Evolutionary conservation across 805 yeast genomes (phyloP).

Genomic region (Cyberlindnera euphorbiiphila): DNA sequence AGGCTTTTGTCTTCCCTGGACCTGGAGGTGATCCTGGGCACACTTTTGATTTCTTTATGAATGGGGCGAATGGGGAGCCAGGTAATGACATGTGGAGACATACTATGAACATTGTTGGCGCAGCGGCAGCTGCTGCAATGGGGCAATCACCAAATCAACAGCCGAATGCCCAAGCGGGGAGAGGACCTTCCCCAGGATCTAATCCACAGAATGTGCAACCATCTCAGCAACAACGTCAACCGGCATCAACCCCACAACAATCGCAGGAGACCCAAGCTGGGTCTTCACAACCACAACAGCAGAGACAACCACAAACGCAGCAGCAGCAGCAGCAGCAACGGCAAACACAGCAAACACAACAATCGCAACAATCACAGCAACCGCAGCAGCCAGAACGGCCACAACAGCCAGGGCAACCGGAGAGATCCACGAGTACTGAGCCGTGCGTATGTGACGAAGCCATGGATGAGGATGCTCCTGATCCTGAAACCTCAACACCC

Average conservation of each 20-base stretch:
- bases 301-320: slow-evolving; percentile 3
- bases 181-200: too few species aligned
- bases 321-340: slow-evolving; percentile 5
- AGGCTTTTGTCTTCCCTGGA: neutral
- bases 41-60: slow-evolving; percentile 8
- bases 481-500: slow-evolving; percentile 12
- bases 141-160: too few species aligned
- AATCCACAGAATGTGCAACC: too few species aligned
- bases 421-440: too few species aligned
- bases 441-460: too few species aligned
- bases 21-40: slow-evolving; percentile 7
- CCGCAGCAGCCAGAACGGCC: neutral
- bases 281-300: neutral
- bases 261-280: too few species aligned
- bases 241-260: too few species aligned
- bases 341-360: slow-evolving; percentile 2
- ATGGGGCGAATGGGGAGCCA: slow-evolving; percentile 6
- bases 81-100: slow-evolving; percentile 12
- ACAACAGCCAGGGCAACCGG: slow-evolving; percentile 1
- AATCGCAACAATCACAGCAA: slow-evolving; percentile 1
- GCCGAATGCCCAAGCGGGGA: too few species aligned
- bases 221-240: too few species aligned
- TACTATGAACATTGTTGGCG: slow-evolving; percentile 14
- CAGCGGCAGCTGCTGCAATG: too few species aligned
- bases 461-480: slow-evolving; percentile 11